phyloP scores from a whole-genome alignment of 495 filamentous ascomycete species.

The Aspergillus leporis region DNA sequence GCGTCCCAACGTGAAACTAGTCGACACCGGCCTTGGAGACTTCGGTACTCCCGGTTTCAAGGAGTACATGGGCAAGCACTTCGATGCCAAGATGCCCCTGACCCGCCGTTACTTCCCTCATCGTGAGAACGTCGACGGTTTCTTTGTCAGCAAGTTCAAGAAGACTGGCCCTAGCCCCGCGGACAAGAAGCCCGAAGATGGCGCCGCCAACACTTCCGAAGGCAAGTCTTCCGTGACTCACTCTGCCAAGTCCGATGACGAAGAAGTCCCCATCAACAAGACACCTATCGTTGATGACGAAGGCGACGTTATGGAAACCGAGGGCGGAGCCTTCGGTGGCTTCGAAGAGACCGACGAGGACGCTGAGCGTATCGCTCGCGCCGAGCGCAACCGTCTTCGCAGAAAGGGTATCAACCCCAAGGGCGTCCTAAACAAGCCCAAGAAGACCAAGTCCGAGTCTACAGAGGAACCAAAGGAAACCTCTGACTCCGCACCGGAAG shows the following conservation, averaged over 20 bases:
- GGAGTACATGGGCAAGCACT: constrained; percentile 82
- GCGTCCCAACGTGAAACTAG: constrained; percentile 89
- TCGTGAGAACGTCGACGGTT: constrained; percentile 94
- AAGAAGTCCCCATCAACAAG: constrained; percentile 40
- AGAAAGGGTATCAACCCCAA: constrained; percentile 69
- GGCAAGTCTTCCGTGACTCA: constrained; percentile 44
- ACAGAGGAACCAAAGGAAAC: constrained; percentile 13
- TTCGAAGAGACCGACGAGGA: constrained; percentile 69
- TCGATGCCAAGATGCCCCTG: constrained; percentile 79
- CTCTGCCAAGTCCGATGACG: constrained; percentile 25
- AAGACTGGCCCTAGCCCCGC: constrained; percentile 77
- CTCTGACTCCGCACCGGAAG: constrained; percentile 6
- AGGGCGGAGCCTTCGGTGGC: constrained; percentile 59
- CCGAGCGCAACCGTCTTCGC: constrained; percentile 55
- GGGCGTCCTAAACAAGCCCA: constrained; percentile 49
- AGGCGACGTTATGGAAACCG: constrained; percentile 25
- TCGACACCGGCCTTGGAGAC: constrained; percentile 82
- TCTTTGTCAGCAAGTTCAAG: constrained; percentile 97
- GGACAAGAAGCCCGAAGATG: constrained; percentile 42
- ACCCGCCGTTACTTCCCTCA: constrained; percentile 93
- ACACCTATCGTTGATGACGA: constrained; percentile 50
- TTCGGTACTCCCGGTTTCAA: constrained; percentile 93
- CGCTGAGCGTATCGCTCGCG: constrained; percentile 57
- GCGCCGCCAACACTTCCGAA: constrained; percentile 17
- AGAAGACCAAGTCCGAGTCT: constrained; percentile 27